Evolutionary conservation across 805 yeast genomes (phyloP).

Genomic region (Metahyphopichia silvanorum): DNA sequence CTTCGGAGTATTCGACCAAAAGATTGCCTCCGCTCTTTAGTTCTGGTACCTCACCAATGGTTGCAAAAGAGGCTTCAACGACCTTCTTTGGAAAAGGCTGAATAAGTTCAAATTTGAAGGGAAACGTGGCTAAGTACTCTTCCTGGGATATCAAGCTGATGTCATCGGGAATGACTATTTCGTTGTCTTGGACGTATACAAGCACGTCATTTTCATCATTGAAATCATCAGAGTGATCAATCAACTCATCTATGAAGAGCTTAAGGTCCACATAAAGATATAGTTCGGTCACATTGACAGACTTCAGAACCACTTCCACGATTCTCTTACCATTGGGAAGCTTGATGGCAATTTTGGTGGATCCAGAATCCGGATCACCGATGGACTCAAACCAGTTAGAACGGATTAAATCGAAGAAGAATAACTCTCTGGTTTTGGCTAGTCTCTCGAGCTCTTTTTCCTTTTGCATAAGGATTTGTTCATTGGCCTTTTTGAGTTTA

Average conservation of each 20-base stretch:
- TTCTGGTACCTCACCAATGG: constrained; percentile 15
- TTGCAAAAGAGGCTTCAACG: constrained; percentile 10
- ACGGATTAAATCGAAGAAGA: constrained; percentile 13
- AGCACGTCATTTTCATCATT: constrained; percentile 14
- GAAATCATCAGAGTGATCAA: constrained; percentile 3
- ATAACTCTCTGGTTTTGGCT: constrained; percentile 13
- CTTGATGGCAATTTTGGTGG: constrained; percentile 49
- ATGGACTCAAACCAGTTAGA: constrained; percentile 10
- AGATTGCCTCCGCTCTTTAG: constrained; percentile 36
- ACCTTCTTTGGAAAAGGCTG: constrained; percentile 41
- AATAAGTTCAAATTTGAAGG: constrained; percentile 34
- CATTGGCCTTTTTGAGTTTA: constrained; percentile 16
- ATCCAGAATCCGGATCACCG: constrained; percentile 8
- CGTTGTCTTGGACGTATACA: constrained; percentile 4
- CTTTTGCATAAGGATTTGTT: constrained; percentile 4
- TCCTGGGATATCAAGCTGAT: constrained; percentile 8
- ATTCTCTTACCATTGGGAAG: constrained; percentile 51
- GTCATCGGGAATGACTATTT: constrained; percentile 6
- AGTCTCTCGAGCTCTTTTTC: constrained; percentile 4
- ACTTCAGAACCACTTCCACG: constrained; percentile 40
- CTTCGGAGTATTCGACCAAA: constrained; percentile 32
- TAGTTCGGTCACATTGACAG: constrained; percentile 42
- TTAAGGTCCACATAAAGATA: constrained; percentile 49
- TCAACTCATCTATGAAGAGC: constrained; percentile 14
- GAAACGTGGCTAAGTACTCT: constrained; percentile 22